Base-by-base conservation (phyloP, 2,329 filamentous ascomycete species). In the Phialemonium atrogriseum region DNA sequence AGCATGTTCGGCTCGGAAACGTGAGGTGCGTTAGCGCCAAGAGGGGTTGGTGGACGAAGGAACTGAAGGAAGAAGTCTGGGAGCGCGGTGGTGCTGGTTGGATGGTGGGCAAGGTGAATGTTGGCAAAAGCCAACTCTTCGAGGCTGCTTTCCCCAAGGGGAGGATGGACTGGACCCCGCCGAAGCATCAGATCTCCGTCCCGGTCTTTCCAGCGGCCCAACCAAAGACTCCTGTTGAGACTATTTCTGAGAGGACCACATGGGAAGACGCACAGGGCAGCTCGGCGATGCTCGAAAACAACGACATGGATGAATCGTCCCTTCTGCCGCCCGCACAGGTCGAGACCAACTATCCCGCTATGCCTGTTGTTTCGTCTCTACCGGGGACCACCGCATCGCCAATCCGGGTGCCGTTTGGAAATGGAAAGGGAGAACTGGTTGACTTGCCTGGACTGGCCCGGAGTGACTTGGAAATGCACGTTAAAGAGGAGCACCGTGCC, bases 71-170 rank as follows among this genome's bases (percentile, higher is more conserved):
- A 44, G 80, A 88, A 28, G 87, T 98, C 27, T 88, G 78, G 70
- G 62, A 77, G 25, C 74, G 84, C 29, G 87, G 86, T 4, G 89
- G 89, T 5, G 91, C 80, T 11, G 80, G 84, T 11, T 98, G 91
- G 89, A 80, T 98, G 67, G 83, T 98, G 3, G 91, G 91, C n/a
- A 96, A 94, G 56, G 86, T 87, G 40, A 98, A 98, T 50, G 93
- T 96, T 3, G 93, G 91, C 15, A 98, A 98, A 59, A 96, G 89
- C 46, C 81, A 82, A 49, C 70, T 98, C 3, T 94, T 96, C 38
- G 80, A 91, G 45, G 73, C 78, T 5, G 77, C 95, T 7, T 94
- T 88, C 48, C 89, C 93, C 4, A 89, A 83, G 65, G 78, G 77
- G 16, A 68, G 67, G 21, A 69, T 66, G 59, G 64, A 58, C 37